A percentile compares a stretch with the other conserved stretches of the same genome.
phyloP scores from a whole-genome alignment of 768 basidiomycete genomes.

The Psilocybe subaeruginosa region DNA sequence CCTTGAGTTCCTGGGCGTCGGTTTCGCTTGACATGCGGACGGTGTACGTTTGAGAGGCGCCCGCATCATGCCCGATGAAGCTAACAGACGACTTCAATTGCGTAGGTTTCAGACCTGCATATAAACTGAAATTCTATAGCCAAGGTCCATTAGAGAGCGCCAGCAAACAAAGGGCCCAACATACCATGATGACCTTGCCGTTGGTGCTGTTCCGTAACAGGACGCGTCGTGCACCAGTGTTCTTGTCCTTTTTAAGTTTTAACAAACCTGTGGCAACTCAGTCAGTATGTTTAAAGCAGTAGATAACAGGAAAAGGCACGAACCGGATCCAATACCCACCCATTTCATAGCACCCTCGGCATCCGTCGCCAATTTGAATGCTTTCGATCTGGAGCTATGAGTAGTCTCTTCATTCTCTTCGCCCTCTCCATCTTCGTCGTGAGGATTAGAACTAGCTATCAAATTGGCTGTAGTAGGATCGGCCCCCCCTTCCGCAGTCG shows the following conservation, averaged over 20 bases:
- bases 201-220: conserved; percentile 75
- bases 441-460: conserved; percentile 31
- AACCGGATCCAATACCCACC: conserved; percentile 72
- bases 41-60: conserved; percentile 59
- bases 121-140: conserved; percentile 72
- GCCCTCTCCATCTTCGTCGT: conserved; percentile 77
- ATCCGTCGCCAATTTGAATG: conserved; percentile 58
- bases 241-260: conserved; percentile 76
- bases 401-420: conserved; percentile 80
- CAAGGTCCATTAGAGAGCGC: conserved; percentile 5
- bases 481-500: conserved; percentile 21
- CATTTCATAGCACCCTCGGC: conserved; percentile 52
- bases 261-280: conserved; percentile 52
- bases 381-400: conserved; percentile 61
- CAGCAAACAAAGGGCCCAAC: conserved; percentile 28
- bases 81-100: conserved; percentile 55
- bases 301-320: conserved; percentile 24
- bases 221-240: conserved; percentile 56
- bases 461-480: conserved; percentile 21
- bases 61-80: conserved; percentile 73
- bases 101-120: conserved; percentile 57
- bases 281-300: background rate
- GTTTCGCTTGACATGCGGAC: conserved; percentile 64
- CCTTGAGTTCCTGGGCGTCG: conserved; percentile 58
- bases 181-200: conserved; percentile 74